Evolutionary conservation across 1,139 yeast species (phyloP).

Genomic region (Debaryomyces nepalensis): DNA sequence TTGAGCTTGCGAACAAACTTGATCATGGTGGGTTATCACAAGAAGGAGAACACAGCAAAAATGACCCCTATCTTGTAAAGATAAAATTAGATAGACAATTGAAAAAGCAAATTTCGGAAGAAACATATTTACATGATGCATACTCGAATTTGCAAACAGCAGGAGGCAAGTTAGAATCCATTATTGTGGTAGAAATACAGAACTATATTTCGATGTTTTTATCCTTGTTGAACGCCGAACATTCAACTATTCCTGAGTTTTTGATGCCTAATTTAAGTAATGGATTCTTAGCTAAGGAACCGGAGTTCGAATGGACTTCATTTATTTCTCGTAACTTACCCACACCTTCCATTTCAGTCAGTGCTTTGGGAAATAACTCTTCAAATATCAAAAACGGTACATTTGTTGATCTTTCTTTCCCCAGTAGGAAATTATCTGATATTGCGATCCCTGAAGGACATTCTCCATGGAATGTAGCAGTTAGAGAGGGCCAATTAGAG

Average conservation of each 20-base stretch:
- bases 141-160: constrained; percentile 84
- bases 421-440: constrained; percentile 68
- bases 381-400: constrained; percentile 46
- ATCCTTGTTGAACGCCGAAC: constrained; percentile 66
- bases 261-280: constrained; percentile 68
- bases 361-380: constrained; percentile 36
- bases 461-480: constrained; percentile 70
- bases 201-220: constrained; percentile 77
- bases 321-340: constrained; percentile 72
- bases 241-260: constrained; percentile 66
- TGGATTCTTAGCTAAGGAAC: constrained; percentile 78
- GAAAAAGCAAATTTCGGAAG: constrained; percentile 77
- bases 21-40: constrained; percentile 28
- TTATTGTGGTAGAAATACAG: constrained; percentile 85
- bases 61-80: constrained; percentile 85
- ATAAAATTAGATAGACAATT: constrained; percentile 75
- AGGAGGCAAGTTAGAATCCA: constrained; percentile 86
- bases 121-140: constrained; percentile 85
- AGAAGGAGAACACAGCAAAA: constrained; percentile 47
- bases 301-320: constrained; percentile 87
- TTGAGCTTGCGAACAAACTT: constrained; percentile 41
- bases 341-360: constrained; percentile 33
- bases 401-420: constrained; percentile 75
- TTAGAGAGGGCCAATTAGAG: constrained; percentile 83
- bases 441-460: constrained; percentile 68